Evolutionary conservation across 2,329 filamentous ascomycete species (phyloP).

Genomic region (Chalaropsis thielavioides): DNA sequence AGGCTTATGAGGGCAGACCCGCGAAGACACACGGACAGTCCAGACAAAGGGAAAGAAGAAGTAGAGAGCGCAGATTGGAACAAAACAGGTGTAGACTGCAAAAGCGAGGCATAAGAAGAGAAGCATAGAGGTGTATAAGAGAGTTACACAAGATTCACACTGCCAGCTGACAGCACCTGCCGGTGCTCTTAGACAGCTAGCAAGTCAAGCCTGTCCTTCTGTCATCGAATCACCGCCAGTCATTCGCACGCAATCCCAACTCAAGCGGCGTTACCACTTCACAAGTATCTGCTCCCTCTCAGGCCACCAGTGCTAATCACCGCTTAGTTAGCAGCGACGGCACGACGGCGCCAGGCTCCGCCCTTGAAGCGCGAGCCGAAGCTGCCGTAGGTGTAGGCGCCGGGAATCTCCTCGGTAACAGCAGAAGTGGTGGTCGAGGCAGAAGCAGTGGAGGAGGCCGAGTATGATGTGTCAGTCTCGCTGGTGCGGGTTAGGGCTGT

Average conservation of each 20-base stretch:
- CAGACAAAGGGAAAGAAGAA: neutral
- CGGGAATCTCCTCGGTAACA: constrained; percentile 10
- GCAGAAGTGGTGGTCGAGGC: neutral
- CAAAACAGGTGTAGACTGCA: neutral
- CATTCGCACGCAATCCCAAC: neutral
- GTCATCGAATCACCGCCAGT: neutral
- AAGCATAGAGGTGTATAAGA: no score
- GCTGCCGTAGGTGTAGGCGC: constrained; percentile 14
- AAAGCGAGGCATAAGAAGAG: neutral
- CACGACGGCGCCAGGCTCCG: constrained; percentile 12
- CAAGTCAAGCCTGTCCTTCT: neutral
- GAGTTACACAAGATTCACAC: neutral
- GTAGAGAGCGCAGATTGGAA: neutral
- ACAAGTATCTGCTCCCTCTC: neutral
- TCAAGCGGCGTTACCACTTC: neutral
- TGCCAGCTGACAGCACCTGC: neutral
- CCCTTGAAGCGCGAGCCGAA: constrained; percentile 8
- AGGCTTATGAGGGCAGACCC: neutral
- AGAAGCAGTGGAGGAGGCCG: neutral
- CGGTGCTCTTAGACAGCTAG: neutral
- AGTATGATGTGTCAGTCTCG: neutral
- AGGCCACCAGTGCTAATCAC: neutral
- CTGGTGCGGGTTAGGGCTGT: neutral
- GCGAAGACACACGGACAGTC: neutral
- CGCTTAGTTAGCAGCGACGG: constrained; percentile 9